A percentile compares a stretch with the other conserved stretches of the same genome.
phyloP scores from a whole-genome alignment of 345 rosid genomes.

The Syzygium jambos region DNA sequence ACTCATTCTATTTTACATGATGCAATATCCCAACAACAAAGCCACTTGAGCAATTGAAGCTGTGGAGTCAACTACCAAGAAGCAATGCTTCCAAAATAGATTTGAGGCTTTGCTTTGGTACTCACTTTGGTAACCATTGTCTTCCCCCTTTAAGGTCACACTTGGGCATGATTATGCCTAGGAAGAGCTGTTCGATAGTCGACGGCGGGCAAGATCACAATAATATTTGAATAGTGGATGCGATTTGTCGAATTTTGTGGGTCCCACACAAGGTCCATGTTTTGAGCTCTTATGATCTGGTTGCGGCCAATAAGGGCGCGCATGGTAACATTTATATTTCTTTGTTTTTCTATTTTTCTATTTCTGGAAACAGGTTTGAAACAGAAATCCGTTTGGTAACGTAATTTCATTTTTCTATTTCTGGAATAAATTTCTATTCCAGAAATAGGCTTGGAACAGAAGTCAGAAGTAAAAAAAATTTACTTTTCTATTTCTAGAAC shows the following conservation, averaged over 20 bases:
- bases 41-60: neutral
- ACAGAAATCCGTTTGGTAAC: too few relatives aligned
- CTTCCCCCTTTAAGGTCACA: neutral
- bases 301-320: neutral
- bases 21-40: neutral
- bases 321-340: too few relatives aligned
- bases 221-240: accelerated
- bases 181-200: neutral
- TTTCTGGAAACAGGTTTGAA: too few relatives aligned
- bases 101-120: neutral
- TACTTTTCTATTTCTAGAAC: too few relatives aligned
- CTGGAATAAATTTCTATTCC: too few relatives aligned
- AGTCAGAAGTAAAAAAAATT: too few relatives aligned
- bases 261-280: neutral
- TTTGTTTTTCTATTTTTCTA: too few relatives aligned
- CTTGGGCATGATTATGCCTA: neutral
- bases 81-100: neutral
- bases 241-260: neutral
- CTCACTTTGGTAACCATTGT: neutral
- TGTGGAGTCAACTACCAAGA: neutral
- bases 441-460: too few relatives aligned
- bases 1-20: neutral
- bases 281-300: accelerated
- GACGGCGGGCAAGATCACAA: neutral
- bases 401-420: too few relatives aligned